A percentile compares a stretch with the other conserved stretches of the same genome.
phyloP scores from a whole-genome alignment of 2,329 filamentous ascomycete species.

The Zymoseptoria tritici region DNA sequence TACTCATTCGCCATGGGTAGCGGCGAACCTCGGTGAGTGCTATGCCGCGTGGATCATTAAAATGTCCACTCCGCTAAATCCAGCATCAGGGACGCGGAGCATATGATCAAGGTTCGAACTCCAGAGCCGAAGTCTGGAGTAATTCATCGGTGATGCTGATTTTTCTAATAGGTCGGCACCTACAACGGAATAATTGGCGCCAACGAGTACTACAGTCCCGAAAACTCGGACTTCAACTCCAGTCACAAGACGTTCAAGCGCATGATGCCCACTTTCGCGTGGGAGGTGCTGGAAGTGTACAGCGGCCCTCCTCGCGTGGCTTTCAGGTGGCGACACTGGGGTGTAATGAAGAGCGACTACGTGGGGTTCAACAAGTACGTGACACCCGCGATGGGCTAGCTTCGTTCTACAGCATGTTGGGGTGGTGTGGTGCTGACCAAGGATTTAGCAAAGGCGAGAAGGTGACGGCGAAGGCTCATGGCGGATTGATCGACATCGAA shows the following conservation, averaged over 20 bases:
- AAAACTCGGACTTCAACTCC: constrained; percentile 52
- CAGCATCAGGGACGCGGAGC: constrained; percentile 39
- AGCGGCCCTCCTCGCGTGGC: constrained; percentile 55
- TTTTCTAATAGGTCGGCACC: constrained; percentile 45
- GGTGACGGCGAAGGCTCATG: constrained; percentile 54
- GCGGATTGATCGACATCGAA: constrained; percentile 54
- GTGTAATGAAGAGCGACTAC: constrained; percentile 59
- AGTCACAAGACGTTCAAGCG: constrained; percentile 65
- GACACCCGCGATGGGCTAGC: not conserved
- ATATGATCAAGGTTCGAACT: constrained; percentile 49
- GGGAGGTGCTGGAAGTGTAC: constrained; percentile 64
- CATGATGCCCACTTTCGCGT: constrained; percentile 67
- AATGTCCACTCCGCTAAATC: constrained; percentile 1
- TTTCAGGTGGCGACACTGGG: constrained; percentile 64
- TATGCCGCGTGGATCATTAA: not conserved
- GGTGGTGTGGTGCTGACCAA: constrained; percentile 16
- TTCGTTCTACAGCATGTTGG: constrained; percentile 3
- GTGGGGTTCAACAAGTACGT: constrained; percentile 56
- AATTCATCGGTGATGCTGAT: not conserved
- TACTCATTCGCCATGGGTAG: constrained; percentile 61
- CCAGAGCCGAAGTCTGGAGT: not conserved
- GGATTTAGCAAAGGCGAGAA: constrained; percentile 52
- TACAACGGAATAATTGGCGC: constrained; percentile 61
- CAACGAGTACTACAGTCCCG: constrained; percentile 58
- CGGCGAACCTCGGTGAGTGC: constrained; percentile 40